Conservation (phyloP, 1,284 basidiomycete species). For the Melampsora occidentalis region DNA sequence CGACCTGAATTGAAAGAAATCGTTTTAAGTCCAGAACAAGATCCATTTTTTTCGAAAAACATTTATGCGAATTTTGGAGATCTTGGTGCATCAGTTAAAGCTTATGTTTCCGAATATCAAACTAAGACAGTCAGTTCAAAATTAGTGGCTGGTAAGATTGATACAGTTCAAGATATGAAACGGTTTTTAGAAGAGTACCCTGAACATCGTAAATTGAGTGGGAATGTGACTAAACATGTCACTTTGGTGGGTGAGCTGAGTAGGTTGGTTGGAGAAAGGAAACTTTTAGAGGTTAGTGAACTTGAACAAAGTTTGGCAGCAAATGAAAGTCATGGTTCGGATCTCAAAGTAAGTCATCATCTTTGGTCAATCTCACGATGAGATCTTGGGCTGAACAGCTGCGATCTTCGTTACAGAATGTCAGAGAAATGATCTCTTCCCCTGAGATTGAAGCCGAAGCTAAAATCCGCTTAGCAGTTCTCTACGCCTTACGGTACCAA, state of each 20-base stretch:
- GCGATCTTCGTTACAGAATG: constrained; percentile 61
- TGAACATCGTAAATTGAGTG: constrained; percentile 90
- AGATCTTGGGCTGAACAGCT: constrained; percentile 44
- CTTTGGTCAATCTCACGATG: neutral
- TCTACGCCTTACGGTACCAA: constrained; percentile 93
- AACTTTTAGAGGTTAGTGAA: constrained; percentile 83
- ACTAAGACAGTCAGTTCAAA: constrained; percentile 69
- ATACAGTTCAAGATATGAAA: constrained; percentile 96
- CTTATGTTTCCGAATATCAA: constrained; percentile 93
- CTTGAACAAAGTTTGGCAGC: constrained; percentile 94
- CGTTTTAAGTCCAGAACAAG: constrained; percentile 83
- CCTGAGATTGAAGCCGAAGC: constrained; percentile 68
- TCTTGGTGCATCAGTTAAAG: constrained; percentile 84
- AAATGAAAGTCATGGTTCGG: constrained; percentile 73
- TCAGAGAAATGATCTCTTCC: constrained; percentile 71
- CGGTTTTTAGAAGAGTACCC: constrained; percentile 98
- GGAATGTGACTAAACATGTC: constrained; percentile 98
- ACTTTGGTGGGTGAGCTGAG: constrained; percentile 94
- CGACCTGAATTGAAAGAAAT: constrained; percentile 88
- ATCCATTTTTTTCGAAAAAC: constrained; percentile 90
- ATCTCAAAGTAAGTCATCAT: constrained; percentile 67
- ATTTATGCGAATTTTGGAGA: constrained; percentile 95
- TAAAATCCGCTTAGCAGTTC: constrained; percentile 87
- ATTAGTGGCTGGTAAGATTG: constrained; percentile 62
- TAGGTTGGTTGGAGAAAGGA: constrained; percentile 78